Evolutionary conservation across 495 filamentous ascomycete genomes (phyloP).

Genomic region (Aspergillus steynii): DNA sequence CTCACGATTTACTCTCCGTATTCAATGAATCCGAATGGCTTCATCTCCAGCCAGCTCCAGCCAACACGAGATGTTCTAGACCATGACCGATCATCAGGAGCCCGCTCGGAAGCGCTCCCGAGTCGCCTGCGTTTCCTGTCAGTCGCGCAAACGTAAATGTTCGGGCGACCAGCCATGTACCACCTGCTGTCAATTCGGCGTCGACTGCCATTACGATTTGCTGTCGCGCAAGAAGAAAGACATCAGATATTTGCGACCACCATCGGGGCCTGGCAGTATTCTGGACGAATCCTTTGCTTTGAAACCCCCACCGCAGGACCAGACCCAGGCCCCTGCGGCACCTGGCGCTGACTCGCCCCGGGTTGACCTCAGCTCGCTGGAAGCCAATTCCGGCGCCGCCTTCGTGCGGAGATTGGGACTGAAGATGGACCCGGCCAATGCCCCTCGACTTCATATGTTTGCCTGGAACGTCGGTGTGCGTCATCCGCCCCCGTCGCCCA

Average conservation of each 20-base stretch:
- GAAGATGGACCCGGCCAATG: constrained; percentile 48
- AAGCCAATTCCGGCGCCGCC: constrained; percentile 57
- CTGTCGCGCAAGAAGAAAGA: constrained; percentile 38
- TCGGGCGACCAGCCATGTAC: constrained; percentile 50
- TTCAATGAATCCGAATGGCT: neutral
- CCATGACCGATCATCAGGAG: constrained; percentile 28
- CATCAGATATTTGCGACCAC: constrained; percentile 17
- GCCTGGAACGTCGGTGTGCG: constrained; percentile 56
- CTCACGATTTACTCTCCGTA: too few relatives aligned
- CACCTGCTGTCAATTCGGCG: constrained; percentile 50
- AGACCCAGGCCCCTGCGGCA: constrained; percentile 1
- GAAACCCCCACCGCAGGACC: neutral
- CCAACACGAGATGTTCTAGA: constrained; percentile 12
- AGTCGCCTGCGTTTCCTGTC: constrained; percentile 51
- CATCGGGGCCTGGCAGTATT: constrained; percentile 8
- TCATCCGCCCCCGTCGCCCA: constrained; percentile 23
- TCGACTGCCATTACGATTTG: constrained; percentile 47
- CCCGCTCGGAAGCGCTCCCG: constrained; percentile 44
- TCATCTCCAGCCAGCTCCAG: neutral
- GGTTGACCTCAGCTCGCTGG: constrained; percentile 37
- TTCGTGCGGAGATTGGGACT: constrained; percentile 55
- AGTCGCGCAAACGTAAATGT: constrained; percentile 57
- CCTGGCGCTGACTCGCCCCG: constrained; percentile 17
- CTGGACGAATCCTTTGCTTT: neutral
- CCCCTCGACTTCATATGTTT: constrained; percentile 55